Base-by-base conservation (phyloP, 148 eudicot genomes). In the Vaccinium corymbosum region DNA sequence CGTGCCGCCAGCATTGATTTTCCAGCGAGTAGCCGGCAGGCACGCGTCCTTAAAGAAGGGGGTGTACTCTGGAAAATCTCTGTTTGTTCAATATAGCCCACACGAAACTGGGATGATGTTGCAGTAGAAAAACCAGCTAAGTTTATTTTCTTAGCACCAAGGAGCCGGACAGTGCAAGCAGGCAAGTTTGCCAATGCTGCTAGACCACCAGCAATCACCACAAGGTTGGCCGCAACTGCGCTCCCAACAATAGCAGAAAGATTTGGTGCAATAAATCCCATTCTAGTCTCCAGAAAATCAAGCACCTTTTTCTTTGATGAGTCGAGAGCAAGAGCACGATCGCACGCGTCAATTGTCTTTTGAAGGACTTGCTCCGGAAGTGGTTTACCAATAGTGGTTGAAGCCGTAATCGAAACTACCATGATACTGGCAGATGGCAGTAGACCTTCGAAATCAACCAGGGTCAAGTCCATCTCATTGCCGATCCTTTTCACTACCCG, bases 141-240 rank as follows among this genome's bases (percentile, higher is more conserved):
- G 82, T 90, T 93, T 90, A 91, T 97, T 85, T 59, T 97, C 89
- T 91, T 97, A 48, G 93, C 94, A 61, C 99, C 99, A 35, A 97
- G 95, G 81, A 94, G 91, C 87, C 91, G 97, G 62, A 97, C 98
- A 82, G 94, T 97, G 83, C 98, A 94, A 59, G 99, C 97, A 56
- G 99, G 99, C 98, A 94, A 94, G 90, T 92, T 93, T 52, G 99
- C 98, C 51, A 97, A 87, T 14, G 95, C 80, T 4, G 93, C 66
- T 12, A 97, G 85, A 70, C 99, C 99, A 83, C 99, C 99, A 81
- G 99, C 98, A 25, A 95, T 91, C 74, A 98, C 98, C 98, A 97
- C 93, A 79, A 97, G 91, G 62, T 97, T 94, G 46, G 99, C 98
- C 7, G 99, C 98, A 85, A 94, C 98, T n/a, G 97, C 95, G 85